These are phyloP conservation scores for Pholiota adiposa DNA, from an alignment of 1,284 basidiomycete species.

Conservation along the genomic window DNA sequence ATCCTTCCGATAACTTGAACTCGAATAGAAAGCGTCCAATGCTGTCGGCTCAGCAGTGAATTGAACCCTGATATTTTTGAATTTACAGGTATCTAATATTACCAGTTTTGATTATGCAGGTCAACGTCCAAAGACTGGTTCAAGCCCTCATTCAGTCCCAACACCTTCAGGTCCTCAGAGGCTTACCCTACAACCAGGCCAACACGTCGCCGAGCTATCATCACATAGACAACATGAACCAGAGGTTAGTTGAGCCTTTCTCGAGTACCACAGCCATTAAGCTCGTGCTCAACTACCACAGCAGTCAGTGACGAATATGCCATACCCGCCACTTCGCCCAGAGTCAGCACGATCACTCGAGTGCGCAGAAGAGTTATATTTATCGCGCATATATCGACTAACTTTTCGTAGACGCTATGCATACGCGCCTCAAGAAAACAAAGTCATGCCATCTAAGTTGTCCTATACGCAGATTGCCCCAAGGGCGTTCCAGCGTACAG, in stretches of 20 bases:
- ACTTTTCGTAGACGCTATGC: slow-evolving; percentile 56
- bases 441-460: slow-evolving; percentile 38
- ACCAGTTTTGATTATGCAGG: slow-evolving; percentile 26
- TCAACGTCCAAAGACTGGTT: slow-evolving; percentile 43
- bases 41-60: slow-evolving; percentile 50
- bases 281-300: background rate
- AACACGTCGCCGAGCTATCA: slow-evolving; percentile 51
- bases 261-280: background rate
- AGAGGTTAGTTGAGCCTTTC: background rate
- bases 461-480: slow-evolving; percentile 40
- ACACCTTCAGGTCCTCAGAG: slow-evolving; percentile 58
- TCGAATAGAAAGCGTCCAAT: slow-evolving; percentile 69
- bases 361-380: slow-evolving; percentile 13
- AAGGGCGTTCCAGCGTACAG: slow-evolving; percentile 28
- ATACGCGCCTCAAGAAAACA: slow-evolving; percentile 50
- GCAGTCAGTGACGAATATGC: slow-evolving; percentile 21
- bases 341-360: slow-evolving; percentile 27
- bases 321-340: slow-evolving; percentile 15
- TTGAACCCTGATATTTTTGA: slow-evolving; percentile 18
- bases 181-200: slow-evolving; percentile 61
- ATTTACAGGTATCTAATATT: slow-evolving; percentile 11
- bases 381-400: slow-evolving; percentile 28
- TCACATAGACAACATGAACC: slow-evolving; percentile 28
- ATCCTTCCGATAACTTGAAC: slow-evolving; percentile 45
- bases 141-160: slow-evolving; percentile 58